Conservation (phyloP, 1,284 basidiomycete species). For the Leccinum subspadiceum region DNA sequence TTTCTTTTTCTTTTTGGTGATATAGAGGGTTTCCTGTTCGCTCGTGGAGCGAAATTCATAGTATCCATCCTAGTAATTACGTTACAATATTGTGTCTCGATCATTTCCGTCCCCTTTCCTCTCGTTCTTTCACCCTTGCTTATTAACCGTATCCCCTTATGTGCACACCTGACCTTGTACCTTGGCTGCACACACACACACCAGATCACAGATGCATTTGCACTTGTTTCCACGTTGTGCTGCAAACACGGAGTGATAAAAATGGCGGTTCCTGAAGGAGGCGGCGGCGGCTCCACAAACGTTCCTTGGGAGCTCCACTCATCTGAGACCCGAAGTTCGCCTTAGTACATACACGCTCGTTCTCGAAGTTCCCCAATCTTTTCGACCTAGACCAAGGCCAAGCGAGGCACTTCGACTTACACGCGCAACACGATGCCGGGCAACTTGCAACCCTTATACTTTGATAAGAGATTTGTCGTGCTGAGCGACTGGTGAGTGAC, state of each 20-base stretch:
- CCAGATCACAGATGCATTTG: slow-evolving; percentile 1
- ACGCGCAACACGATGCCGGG: slow-evolving; percentile 12
- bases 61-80: slow-evolving; percentile 6
- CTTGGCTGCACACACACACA: slow-evolving; percentile 7
- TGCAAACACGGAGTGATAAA: slow-evolving; percentile 20
- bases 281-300: slow-evolving; percentile 16
- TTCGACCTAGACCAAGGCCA: not conserved
- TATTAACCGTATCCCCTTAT: slow-evolving; percentile 13
- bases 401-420: not conserved
- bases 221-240: not conserved
- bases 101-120: slow-evolving; percentile 1
- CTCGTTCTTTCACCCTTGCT: slow-evolving; percentile 12
- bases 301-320: slow-evolving; percentile 7
- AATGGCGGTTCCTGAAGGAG: not conserved
- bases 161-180: slow-evolving; percentile 1
- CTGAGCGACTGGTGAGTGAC: slow-evolving; percentile 80
- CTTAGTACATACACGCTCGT: not conserved
- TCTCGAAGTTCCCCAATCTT: slow-evolving; percentile 1
- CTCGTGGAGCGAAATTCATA: slow-evolving; percentile 3
- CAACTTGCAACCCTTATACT: slow-evolving; percentile 24
- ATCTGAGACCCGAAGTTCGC: not conserved
- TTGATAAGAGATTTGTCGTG: slow-evolving; percentile 83
- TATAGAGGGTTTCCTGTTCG: slow-evolving; percentile 7
- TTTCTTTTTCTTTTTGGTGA: not conserved
- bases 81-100: not conserved